Evolutionary conservation across 2,329 filamentous ascomycete genomes (phyloP).

Genomic region (Trichoderma semiorbis): DNA sequence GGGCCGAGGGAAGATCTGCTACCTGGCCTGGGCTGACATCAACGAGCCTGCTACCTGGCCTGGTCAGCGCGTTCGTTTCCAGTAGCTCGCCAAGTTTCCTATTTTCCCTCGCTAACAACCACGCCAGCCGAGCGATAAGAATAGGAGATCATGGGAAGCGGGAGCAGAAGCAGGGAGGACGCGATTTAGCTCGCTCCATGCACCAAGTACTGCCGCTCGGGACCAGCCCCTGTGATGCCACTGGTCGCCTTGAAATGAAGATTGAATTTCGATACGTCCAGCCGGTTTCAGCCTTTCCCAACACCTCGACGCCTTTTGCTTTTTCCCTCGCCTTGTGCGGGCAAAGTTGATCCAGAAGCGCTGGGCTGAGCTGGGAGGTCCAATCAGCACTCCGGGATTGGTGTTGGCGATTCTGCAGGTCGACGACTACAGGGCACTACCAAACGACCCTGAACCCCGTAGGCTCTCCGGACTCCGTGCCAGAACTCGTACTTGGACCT

Average conservation of each 20-base stretch:
- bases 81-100: neutral
- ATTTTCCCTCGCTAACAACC: neutral
- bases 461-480: neutral
- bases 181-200: neutral
- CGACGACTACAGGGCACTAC: neutral
- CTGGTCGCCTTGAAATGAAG: neutral
- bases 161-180: constrained; percentile 7
- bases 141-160: constrained; percentile 11
- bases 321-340: neutral
- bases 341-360: constrained; percentile 1
- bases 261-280: neutral
- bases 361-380: neutral
- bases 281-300: constrained; percentile 11
- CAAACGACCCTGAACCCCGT: neutral
- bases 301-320: neutral
- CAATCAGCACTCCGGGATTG: constrained; percentile 10
- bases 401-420: constrained; percentile 5
- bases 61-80: constrained; percentile 7
- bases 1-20: constrained; percentile 10
- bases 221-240: neutral
- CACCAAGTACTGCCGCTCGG: neutral
- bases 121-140: constrained; percentile 11
- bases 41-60: neutral
- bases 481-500: neutral
- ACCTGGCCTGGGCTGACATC: constrained; percentile 5